Percentiles rank a stretch among this genome's conserved stretches.
Evolutionary conservation across 2,329 filamentous ascomycete genomes (phyloP).

Genomic region (Stenocarpella maydis): DNA sequence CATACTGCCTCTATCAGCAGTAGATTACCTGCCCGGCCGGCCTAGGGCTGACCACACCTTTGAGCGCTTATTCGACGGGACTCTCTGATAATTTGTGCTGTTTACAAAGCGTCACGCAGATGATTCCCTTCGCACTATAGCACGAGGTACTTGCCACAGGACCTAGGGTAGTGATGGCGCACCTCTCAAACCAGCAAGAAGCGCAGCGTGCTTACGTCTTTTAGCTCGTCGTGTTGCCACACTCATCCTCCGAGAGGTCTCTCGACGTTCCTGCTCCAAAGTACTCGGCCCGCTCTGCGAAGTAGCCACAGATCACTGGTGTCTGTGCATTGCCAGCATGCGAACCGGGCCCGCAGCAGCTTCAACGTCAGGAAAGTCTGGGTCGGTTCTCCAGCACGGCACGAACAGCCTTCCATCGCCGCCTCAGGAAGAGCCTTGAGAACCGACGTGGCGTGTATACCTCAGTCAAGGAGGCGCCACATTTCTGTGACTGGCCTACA

Average conservation of each 20-base stretch:
- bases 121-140: not conserved
- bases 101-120: not conserved
- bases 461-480: not conserved
- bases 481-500: not conserved
- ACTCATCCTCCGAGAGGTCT: not conserved
- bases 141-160: not conserved
- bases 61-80: not conserved
- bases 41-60: not conserved
- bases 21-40: not conserved
- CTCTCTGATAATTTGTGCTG: not conserved
- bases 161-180: not conserved
- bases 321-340: not conserved
- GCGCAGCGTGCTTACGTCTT: not conserved
- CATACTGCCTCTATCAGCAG: not conserved
- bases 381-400: not conserved
- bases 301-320: not conserved
- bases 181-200: not conserved
- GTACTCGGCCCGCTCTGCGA: constrained; percentile 1
- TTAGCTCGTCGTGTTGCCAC: not conserved
- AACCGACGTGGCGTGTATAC: not conserved
- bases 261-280: constrained; percentile 5
- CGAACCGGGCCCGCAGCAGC: not conserved
- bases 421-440: not conserved
- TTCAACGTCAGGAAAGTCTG: not conserved
- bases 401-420: not conserved